These are phyloP conservation scores for Astragalus membranaceus DNA, from an alignment of 306 rosid species.

Conservation along the genomic window DNA sequence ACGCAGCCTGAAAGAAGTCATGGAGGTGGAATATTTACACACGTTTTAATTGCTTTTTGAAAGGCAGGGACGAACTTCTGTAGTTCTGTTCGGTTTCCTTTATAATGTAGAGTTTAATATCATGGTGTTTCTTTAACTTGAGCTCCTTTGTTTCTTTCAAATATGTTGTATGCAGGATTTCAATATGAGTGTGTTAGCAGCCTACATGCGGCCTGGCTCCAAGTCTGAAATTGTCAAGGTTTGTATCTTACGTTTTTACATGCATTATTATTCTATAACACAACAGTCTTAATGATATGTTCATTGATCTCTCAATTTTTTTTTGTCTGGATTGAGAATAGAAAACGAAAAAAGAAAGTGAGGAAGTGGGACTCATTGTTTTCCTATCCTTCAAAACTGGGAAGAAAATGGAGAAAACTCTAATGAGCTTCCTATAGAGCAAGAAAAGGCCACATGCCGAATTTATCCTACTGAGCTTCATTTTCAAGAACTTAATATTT, in stretches of 20 bases:
- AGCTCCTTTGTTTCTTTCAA: slow-evolving; percentile 9
- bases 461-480: not conserved
- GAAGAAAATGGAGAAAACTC: not conserved
- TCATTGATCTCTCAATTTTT: not conserved
- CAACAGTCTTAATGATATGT: not conserved
- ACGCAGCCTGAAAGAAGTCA: too few species aligned
- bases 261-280: slow-evolving; percentile 17
- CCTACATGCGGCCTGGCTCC: slow-evolving; percentile 68
- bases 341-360: not conserved
- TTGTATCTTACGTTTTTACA: slow-evolving; percentile 5
- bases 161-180: slow-evolving; percentile 53
- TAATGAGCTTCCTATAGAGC: not conserved
- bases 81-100: not conserved
- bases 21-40: not conserved
- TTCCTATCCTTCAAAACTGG: not conserved
- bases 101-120: not conserved
- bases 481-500: slow-evolving; percentile 3
- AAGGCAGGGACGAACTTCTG: not conserved
- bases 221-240: slow-evolving; percentile 81
- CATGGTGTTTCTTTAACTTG: slow-evolving; percentile 3
- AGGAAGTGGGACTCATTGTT: not conserved
- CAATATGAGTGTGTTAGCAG: slow-evolving; percentile 78
- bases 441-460: not conserved
- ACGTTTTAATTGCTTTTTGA: not conserved
- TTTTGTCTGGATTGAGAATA: not conserved